A percentile compares a stretch with the other conserved stretches of the same genome.
phyloP scores from a whole-genome alignment of 2,329 filamentous ascomycete species.

The Fusarium sp. region DNA sequence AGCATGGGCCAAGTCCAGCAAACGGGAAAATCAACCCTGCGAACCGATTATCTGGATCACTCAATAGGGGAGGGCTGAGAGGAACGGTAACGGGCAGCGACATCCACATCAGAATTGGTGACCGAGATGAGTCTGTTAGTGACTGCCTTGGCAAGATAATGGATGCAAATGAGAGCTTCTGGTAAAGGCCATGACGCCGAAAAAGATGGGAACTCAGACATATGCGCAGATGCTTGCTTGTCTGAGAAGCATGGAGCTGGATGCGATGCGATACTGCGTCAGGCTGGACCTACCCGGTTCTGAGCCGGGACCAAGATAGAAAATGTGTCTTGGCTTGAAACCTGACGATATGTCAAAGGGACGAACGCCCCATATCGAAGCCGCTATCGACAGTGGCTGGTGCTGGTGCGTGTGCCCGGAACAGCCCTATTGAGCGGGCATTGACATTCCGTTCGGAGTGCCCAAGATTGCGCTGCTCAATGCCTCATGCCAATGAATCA shows the following conservation, averaged over 20 bases:
- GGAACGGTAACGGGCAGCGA: slow-evolving; percentile 16
- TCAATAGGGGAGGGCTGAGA: slow-evolving; percentile 34
- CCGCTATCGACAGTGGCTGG: slow-evolving; percentile 14
- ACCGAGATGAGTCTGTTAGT: slow-evolving; percentile 39
- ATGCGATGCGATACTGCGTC: slow-evolving; percentile 15
- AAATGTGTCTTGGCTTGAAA: slow-evolving; percentile 13
- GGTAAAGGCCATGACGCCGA: slow-evolving; percentile 30
- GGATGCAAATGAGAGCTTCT: slow-evolving; percentile 27
- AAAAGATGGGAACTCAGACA: slow-evolving; percentile 15
- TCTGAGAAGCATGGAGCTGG: slow-evolving; percentile 14
- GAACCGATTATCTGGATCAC: slow-evolving; percentile 38
- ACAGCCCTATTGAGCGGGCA: slow-evolving; percentile 35
- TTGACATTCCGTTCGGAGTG: slow-evolving; percentile 24
- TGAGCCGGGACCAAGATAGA: slow-evolving; percentile 13
- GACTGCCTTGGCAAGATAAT: slow-evolving; percentile 24
- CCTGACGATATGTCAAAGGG: slow-evolving; percentile 12
- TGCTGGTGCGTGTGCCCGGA: slow-evolving; percentile 11
- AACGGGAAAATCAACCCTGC: slow-evolving; percentile 34
- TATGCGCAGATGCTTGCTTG: slow-evolving; percentile 20
- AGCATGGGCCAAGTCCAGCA: slow-evolving; percentile 21
- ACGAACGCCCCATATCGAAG: slow-evolving; percentile 2
- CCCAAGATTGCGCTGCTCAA: slow-evolving; percentile 42
- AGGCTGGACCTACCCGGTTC: slow-evolving; percentile 20
- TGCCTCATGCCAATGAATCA: slow-evolving; percentile 36
- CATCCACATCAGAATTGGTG: slow-evolving; percentile 30